Evolutionary conservation across 2,329 filamentous ascomycete genomes (phyloP).

Genomic region (Rutstroemia sp.): DNA sequence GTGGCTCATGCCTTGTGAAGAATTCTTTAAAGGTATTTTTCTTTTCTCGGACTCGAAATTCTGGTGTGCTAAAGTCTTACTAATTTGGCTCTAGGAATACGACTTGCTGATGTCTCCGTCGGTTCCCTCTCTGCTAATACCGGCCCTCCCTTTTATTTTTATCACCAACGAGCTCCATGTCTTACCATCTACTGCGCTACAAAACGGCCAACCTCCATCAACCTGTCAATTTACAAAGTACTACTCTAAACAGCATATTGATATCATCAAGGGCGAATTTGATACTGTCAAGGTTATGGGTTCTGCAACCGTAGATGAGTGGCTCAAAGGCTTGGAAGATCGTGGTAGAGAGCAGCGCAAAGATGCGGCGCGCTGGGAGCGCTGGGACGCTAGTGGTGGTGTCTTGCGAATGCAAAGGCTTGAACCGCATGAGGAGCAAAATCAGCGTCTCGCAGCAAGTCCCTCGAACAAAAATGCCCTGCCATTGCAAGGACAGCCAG

Average conservation of each 20-base stretch:
- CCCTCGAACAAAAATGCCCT: neutral
- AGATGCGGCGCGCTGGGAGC: constrained; percentile 66
- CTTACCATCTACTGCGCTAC: constrained; percentile 48
- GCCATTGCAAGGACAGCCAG: neutral
- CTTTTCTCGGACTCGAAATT: constrained; percentile 1
- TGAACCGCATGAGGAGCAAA: constrained; percentile 10
- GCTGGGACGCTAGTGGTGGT: constrained; percentile 46
- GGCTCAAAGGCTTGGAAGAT: constrained; percentile 66
- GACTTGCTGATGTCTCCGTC: constrained; percentile 58
- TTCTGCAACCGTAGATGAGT: constrained; percentile 63
- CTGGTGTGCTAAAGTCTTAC: constrained; percentile 8
- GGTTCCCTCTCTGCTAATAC: constrained; percentile 52
- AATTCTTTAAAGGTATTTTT: constrained; percentile 55
- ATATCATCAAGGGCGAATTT: constrained; percentile 55
- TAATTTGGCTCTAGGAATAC: constrained; percentile 51
- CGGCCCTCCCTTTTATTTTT: constrained; percentile 63
- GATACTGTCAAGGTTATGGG: constrained; percentile 58
- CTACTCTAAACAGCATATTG: constrained; percentile 56
- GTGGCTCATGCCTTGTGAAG: constrained; percentile 56
- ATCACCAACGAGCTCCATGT: constrained; percentile 55
- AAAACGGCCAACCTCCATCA: constrained; percentile 40
- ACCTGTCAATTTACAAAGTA: constrained; percentile 53
- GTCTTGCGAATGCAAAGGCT: constrained; percentile 19
- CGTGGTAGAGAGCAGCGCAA: constrained; percentile 53
- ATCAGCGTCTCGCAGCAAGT: neutral